Base-by-base conservation (phyloP, 1,284 basidiomycete genomes). In the Sporisorium scitamineum region DNA sequence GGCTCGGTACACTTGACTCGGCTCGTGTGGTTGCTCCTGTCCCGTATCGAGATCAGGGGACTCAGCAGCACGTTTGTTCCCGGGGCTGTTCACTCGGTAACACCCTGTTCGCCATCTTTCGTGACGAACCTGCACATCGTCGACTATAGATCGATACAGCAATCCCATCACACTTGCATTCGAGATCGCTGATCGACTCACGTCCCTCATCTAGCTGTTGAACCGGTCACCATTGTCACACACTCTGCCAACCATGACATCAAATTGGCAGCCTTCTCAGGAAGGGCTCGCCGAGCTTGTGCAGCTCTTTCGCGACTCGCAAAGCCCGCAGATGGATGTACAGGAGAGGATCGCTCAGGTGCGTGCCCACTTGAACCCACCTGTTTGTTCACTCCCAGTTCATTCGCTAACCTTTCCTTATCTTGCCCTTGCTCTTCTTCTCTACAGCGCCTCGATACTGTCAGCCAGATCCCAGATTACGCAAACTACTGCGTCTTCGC, bases 401-500 rank as follows among this genome's bases (percentile, higher is more conserved):
- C 26, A 8, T 55, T 16, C 44, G 20, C 52, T 51, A 6, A 52
- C 47, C 32, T 24, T n/a, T 20, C 24, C 18, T 10, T 6, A 18
- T 20, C 26, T 34, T 26, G 10, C 29, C 22, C 26, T 44, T 29
- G 24, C 24, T 32, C 20, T 8, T 22, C 1, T 26, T 14, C 37
- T 11, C 27, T 18, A 54, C 70, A 83, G 74, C 80, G 82, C 13
- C 75, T 84, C 39, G 82, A 84, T 37, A 60, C 78, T 1, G 68
- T 83, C 45, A 78, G 78, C 66, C 71, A 77, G 50, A 78, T 82
- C 32, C 82, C 82, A 53, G 82, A 84, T 58, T 99, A 98, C 86
- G 92, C 96, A 74, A 95, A 93, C 76, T 99, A 99, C 89, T 91
- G 99, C 70, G 93, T 93, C 48, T 94, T 96, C 86, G 94, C 98